Evolutionary conservation across 2,329 filamentous ascomycete species (phyloP).

Genomic region (Drechslerella coelobrocha): DNA sequence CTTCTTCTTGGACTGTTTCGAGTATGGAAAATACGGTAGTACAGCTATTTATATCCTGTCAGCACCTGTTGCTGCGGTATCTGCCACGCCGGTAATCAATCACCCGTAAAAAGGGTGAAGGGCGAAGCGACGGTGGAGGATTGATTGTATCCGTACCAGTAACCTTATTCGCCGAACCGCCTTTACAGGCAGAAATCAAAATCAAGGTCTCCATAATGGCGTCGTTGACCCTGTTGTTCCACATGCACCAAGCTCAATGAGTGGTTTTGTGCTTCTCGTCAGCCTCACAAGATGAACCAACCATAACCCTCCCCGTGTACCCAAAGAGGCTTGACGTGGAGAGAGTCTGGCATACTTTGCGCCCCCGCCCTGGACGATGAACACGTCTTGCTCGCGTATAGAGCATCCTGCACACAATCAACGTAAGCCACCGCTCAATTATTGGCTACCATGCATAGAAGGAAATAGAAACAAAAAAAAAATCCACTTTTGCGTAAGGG

Average conservation of each 20-base stretch:
- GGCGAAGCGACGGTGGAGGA: conserved; percentile 52
- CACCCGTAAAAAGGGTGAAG: conserved; percentile 51
- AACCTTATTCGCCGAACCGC: conserved; percentile 93
- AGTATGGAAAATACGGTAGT: conserved; percentile 97
- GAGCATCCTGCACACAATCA: conserved; percentile 58
- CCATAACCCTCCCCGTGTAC: conserved; percentile 31
- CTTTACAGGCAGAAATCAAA: conserved; percentile 98
- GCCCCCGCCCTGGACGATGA: conserved; percentile 97
- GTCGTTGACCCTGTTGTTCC: conserved; percentile 76
- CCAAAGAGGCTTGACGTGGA: conserved; percentile 38
- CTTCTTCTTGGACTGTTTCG: conserved; percentile 98
- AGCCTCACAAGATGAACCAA: conserved; percentile 25
- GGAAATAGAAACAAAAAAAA: no score
- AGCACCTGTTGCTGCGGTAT: no score
- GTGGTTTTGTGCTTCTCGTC: conserved; percentile 43
- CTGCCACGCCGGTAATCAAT: not conserved
- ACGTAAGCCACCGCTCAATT: not conserved
- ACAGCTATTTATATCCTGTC: conserved; percentile 66
- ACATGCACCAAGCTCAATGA: conserved; percentile 57
- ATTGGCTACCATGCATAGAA: not conserved
- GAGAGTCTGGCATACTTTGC: conserved; percentile 63
- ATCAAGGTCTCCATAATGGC: conserved; percentile 99
- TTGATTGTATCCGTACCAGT: conserved; percentile 84
- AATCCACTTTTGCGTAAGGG: no score
- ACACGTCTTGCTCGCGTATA: conserved; percentile 97